Evolutionary conservation across 1,284 basidiomycete genomes (phyloP).

Genomic region (Porogramme epimiltina): DNA sequence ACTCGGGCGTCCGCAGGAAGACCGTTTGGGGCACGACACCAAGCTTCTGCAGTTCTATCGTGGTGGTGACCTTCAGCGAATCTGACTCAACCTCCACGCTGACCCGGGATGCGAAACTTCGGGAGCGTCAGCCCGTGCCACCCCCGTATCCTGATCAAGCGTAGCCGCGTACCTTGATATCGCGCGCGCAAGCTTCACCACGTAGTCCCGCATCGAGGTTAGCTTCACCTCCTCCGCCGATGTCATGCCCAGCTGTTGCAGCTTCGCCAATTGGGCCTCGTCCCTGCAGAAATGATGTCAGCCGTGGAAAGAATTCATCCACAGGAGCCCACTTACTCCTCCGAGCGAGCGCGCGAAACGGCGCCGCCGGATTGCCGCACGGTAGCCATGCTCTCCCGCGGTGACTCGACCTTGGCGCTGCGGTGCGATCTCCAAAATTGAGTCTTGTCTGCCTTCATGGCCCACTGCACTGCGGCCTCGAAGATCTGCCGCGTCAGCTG

Average conservation of each 20-base stretch:
- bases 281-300: slow-evolving; percentile 55
- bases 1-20: slow-evolving; percentile 72
- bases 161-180: slow-evolving; percentile 49
- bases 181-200: slow-evolving; percentile 80
- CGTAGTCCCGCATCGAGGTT: slow-evolving; percentile 84
- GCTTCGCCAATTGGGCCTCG: slow-evolving; percentile 67
- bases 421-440: slow-evolving; percentile 74
- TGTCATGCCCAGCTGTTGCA: slow-evolving; percentile 85
- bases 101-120: slow-evolving; percentile 64
- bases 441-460: slow-evolving; percentile 75
- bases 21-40: slow-evolving; percentile 95
- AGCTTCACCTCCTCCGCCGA: slow-evolving; percentile 80
- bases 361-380: slow-evolving; percentile 53
- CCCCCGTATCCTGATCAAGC: neutral
- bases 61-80: slow-evolving; percentile 64
- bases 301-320: neutral
- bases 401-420: slow-evolving; percentile 59
- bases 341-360: slow-evolving; percentile 59
- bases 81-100: slow-evolving; percentile 64
- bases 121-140: neutral
- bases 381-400: slow-evolving; percentile 67
- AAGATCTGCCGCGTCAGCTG: slow-evolving; percentile 82
- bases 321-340: slow-evolving; percentile 55
- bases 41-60: slow-evolving; percentile 79
- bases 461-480: slow-evolving; percentile 87